A percentile compares a stretch with the other conserved stretches of the same genome.
Conservation (phyloP, 2,329 filamentous ascomycete genomes). For the Zasmidium angulare region DNA sequence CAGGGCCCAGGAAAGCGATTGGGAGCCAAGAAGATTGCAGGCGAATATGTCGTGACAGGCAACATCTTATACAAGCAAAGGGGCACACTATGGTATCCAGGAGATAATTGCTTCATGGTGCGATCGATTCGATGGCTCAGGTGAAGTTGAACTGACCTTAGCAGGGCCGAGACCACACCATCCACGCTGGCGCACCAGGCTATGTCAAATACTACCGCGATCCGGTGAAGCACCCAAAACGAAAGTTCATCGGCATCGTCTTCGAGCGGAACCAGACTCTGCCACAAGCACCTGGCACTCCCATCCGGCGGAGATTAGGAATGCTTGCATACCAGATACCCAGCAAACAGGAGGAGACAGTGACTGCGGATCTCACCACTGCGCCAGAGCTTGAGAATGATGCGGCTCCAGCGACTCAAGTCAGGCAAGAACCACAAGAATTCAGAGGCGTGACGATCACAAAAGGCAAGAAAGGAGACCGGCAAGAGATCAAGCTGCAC, state of each 20-base stretch:
- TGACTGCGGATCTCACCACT: slow-evolving; percentile 16
- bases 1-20: slow-evolving; percentile 79
- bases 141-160: not conserved
- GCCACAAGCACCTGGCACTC: slow-evolving; percentile 72
- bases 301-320: slow-evolving; percentile 72
- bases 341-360: slow-evolving; percentile 11
- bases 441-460: slow-evolving; percentile 24
- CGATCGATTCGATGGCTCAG: not conserved
- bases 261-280: slow-evolving; percentile 80
- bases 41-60: slow-evolving; percentile 89
- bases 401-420: slow-evolving; percentile 19
- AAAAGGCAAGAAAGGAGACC: slow-evolving; percentile 35
- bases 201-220: slow-evolving; percentile 98
- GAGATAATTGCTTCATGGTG: slow-evolving; percentile 86
- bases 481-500: slow-evolving; percentile 36
- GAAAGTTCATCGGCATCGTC: slow-evolving; percentile 92
- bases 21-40: slow-evolving; percentile 89
- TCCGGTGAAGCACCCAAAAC: slow-evolving; percentile 74
- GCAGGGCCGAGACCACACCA: slow-evolving; percentile 86
- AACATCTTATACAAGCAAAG: slow-evolving; percentile 99
- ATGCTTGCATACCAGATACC: slow-evolving; percentile 58
- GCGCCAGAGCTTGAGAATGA: slow-evolving; percentile 16
- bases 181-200: slow-evolving; percentile 79
- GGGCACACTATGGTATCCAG: slow-evolving; percentile 90
- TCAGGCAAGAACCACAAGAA: slow-evolving; percentile 22